Base-by-base conservation (phyloP, 352 stramenopile species). In the Globisporangium emineosum region DNA sequence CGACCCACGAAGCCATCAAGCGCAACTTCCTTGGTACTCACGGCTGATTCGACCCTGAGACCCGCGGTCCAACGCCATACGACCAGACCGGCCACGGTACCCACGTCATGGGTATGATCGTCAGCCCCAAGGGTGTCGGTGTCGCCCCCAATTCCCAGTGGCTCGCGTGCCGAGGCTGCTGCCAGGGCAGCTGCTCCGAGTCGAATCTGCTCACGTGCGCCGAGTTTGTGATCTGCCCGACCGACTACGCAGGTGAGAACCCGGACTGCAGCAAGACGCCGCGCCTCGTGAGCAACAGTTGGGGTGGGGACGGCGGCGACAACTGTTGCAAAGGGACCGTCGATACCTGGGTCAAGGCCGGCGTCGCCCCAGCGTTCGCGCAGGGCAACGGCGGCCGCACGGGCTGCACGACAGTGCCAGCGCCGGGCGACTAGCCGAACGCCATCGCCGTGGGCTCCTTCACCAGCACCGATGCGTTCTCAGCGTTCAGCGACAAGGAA, bases 371-470 rank as follows among this genome's bases (percentile, higher is more conserved):
- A 21, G 60, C 72, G 12, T 75, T 75, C 23, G 13, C 55, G 0
- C 23, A 33, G 12, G 67, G 49, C 37, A 72, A 70, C 52, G n/a
- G 8, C 0, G 62, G 67, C 68, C 68, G n/a, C 23, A 55, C 50
- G 3, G 29, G 29, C 29, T 80, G 75, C 60, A 29, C 15, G 7
- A 80, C 68, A n/a, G n/a, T n/a, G n/a, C 0, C 55, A 51, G 10
- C 67, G 5, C 73, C 76, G 13, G 71, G 66, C 15, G 70, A 77
- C 49, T 68, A 74, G 35, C n/a, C 50, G 19, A 65, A 66, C 37
- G 73, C 78, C 32, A 79, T 83, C 60, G 49, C 37, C 8, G 73
- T 83, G 12, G 73, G 70, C 33, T 68, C 75, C 5, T 76, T 63
- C 12, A 65, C 57, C 21, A 55, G 7, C 19, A 60, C 40, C n/a